Evolutionary conservation across 2,329 filamentous ascomycete genomes (phyloP).

Genomic region (Hypoxylon sp.): DNA sequence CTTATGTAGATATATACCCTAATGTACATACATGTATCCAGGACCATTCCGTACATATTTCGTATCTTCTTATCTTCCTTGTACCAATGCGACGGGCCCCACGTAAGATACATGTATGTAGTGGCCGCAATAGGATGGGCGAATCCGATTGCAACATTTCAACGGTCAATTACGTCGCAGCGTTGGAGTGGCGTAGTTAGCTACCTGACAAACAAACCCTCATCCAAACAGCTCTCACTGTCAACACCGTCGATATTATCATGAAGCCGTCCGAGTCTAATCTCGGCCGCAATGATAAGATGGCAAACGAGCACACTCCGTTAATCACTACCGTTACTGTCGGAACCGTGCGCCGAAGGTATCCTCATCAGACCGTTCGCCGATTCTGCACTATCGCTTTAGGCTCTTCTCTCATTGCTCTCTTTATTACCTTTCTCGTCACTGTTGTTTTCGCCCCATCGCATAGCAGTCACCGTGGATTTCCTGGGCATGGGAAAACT

Average conservation of each 20-base stretch:
- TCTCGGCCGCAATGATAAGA: slow-evolving; percentile 51
- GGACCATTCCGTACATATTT: background rate
- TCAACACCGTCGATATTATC: slow-evolving; percentile 9
- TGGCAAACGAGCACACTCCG: slow-evolving; percentile 73
- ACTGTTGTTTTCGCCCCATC: slow-evolving; percentile 53
- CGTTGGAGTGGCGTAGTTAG: slow-evolving; percentile 25
- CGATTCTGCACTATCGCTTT: slow-evolving; percentile 76
- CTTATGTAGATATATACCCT: background rate
- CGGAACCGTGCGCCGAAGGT: slow-evolving; percentile 67
- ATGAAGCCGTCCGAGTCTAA: slow-evolving; percentile 30
- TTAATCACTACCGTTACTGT: slow-evolving; percentile 75
- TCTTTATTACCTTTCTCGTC: slow-evolving; percentile 65
- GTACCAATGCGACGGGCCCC: slow-evolving; percentile 19
- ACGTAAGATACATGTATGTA: slow-evolving; percentile 35
- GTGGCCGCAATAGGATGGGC: slow-evolving; percentile 24
- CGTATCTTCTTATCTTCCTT: slow-evolving; percentile 7
- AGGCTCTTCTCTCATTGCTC: slow-evolving; percentile 67
- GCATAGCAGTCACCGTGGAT: slow-evolving; percentile 44
- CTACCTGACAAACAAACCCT: background rate
- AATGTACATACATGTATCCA: no score
- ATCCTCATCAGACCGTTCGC: slow-evolving; percentile 72
- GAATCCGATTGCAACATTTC: slow-evolving; percentile 41
- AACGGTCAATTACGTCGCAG: slow-evolving; percentile 36
- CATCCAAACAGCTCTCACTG: slow-evolving; percentile 17
- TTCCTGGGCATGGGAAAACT: slow-evolving; percentile 52